A percentile compares a stretch with the other conserved stretches of the same genome.
Conservation (phyloP, 2,329 filamentous ascomycete species). For the Lanzia echinophila region DNA sequence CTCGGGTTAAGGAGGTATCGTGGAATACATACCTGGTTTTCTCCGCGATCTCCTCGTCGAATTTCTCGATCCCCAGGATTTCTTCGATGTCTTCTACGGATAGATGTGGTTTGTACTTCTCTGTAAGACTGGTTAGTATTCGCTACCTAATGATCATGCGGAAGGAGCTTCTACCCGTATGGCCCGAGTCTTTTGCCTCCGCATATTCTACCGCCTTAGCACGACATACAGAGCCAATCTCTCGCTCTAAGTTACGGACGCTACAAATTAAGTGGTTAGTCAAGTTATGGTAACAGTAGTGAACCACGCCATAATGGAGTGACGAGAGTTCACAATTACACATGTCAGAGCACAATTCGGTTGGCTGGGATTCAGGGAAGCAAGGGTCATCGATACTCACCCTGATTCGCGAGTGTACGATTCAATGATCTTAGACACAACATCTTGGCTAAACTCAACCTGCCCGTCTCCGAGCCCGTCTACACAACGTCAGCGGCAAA, state of each 20-base stretch:
- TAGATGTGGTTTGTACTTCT: constrained; percentile 67
- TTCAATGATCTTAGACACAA: constrained; percentile 92
- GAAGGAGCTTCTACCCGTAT: constrained; percentile 30
- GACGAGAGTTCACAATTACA: background rate
- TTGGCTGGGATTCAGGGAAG: background rate
- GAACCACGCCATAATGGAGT: background rate
- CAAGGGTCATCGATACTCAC: constrained; percentile 4
- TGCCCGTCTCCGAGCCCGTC: constrained; percentile 72
- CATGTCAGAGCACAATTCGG: background rate
- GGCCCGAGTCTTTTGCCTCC: constrained; percentile 71
- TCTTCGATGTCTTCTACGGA: constrained; percentile 76
- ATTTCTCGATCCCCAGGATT: constrained; percentile 88
- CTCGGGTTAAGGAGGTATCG: background rate
- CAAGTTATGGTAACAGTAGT: background rate
- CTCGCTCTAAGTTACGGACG: constrained; percentile 91
- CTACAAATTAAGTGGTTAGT: constrained; percentile 38
- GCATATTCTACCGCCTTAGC: constrained; percentile 93
- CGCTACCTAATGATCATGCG: background rate
- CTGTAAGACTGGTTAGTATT: constrained; percentile 25
- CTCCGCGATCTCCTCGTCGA: constrained; percentile 92
- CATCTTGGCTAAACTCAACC: constrained; percentile 70
- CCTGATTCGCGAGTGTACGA: constrained; percentile 86
- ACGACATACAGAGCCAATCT: constrained; percentile 90
- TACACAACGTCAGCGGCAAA: constrained; percentile 20
- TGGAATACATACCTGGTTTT: constrained; percentile 45